A percentile compares a stretch with the other conserved stretches of the same genome.
Evolutionary conservation across 2,329 filamentous ascomycete genomes (phyloP).

Genomic region (Nemania diffusa): DNA sequence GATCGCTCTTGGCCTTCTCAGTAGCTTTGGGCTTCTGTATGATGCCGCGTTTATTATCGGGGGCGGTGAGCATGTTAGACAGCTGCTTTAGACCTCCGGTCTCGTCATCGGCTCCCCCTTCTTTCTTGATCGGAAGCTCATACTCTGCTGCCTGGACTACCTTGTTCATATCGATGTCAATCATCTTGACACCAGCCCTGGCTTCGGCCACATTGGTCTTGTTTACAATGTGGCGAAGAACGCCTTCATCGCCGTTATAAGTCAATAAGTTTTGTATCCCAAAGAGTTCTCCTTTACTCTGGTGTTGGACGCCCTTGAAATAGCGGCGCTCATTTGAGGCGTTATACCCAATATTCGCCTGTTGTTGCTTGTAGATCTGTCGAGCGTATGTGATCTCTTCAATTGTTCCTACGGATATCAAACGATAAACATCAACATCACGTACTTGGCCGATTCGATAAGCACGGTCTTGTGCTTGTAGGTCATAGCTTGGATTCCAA

Average conservation of each 20-base stretch:
- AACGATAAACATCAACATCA: conserved; percentile 93
- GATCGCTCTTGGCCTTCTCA: conserved; percentile 68
- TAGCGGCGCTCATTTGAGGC: conserved; percentile 93
- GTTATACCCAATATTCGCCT: conserved; percentile 96
- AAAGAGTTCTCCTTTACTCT: conserved; percentile 92
- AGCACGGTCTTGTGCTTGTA: conserved; percentile 95
- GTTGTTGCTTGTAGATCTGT: conserved; percentile 99
- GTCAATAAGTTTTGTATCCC: conserved; percentile 87
- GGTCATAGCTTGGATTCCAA: conserved; percentile 95
- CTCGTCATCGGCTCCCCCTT: conserved; percentile 63
- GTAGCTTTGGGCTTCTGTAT: conserved; percentile 49
- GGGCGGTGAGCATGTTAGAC: conserved; percentile 65
- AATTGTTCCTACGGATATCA: conserved; percentile 90
- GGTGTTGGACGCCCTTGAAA: conserved; percentile 93
- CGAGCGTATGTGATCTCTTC: conserved; percentile 97
- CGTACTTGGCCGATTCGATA: conserved; percentile 94
- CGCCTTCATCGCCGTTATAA: conserved; percentile 80
- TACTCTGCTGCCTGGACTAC: conserved; percentile 64
- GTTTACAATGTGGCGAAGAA: conserved; percentile 95
- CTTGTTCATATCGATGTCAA: conserved; percentile 78
- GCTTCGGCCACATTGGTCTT: conserved; percentile 98
- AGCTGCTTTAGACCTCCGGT: conserved; percentile 79
- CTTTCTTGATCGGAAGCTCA: conserved; percentile 57
- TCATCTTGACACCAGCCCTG: conserved; percentile 81
- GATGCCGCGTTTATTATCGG: conserved; percentile 58